Percentiles rank a stretch among this genome's conserved stretches.
phyloP scores from a whole-genome alignment of 345 rosid genomes.

The Arabis hirsuta region DNA sequence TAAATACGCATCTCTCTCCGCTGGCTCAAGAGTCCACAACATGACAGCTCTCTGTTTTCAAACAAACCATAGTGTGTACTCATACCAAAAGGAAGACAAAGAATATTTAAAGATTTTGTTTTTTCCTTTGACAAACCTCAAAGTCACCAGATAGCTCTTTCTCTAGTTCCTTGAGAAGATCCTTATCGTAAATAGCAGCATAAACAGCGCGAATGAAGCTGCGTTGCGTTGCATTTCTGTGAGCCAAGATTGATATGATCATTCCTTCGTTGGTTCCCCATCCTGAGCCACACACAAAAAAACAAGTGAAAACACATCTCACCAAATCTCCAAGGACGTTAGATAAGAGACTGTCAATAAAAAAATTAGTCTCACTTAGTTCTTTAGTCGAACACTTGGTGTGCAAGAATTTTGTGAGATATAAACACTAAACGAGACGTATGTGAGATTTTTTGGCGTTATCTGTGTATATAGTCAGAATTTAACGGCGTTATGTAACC shows the following conservation, averaged over 20 bases:
- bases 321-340: not conserved
- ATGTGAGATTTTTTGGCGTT: not conserved
- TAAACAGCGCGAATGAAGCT: constrained; percentile 60
- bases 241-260: constrained; percentile 84
- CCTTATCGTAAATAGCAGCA: constrained; percentile 68
- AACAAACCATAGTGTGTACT: constrained; percentile 7
- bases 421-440: too few relatives aligned
- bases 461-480: too few relatives aligned
- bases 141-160: constrained; percentile 81
- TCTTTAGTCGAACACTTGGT: not conserved
- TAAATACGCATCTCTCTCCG: constrained; percentile 80
- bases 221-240: constrained; percentile 77
- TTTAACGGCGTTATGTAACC: not conserved
- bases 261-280: constrained; percentile 88
- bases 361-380: too few relatives aligned
- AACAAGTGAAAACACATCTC: not conserved
- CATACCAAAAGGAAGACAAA: not conserved
- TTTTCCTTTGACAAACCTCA: constrained; percentile 54
- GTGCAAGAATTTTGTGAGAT: not conserved
- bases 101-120: not conserved
- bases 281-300: constrained; percentile 53
- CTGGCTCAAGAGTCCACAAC: constrained; percentile 75
- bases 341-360: too few relatives aligned
- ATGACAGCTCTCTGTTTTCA: constrained; percentile 58
- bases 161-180: constrained; percentile 72